Evolutionary conservation across 345 rosid genomes (phyloP), one percentile per base, ranked within the genome.

Genomic region (Pugionium dolabratum): DNA sequence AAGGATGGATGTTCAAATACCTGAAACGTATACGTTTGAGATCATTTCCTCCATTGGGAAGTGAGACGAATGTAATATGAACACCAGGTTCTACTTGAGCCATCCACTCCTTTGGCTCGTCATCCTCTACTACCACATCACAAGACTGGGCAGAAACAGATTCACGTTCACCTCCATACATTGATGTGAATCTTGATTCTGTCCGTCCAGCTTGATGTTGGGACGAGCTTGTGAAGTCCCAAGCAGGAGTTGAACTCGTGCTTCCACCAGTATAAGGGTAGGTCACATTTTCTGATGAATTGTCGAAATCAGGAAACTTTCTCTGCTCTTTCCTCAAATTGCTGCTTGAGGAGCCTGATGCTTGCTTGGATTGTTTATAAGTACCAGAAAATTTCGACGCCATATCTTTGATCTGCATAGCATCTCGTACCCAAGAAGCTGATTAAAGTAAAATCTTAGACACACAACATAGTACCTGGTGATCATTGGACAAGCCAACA

Each of bases 41-140:
- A 79, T 94, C 96, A 65, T 94, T 94, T 44, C 99, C 99, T 2
- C 97, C 99, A 39, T 66, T 80, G 9, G 97, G 96, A 29, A 90
- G 95, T 29, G 99, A 88, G 40, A 86, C 86, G 7, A 94, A 94
- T 30, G 99, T 94, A 9, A 94, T 91, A 55, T 95, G 95, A 70
- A 94, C 97, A 9, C 99, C 99, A 0, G 99, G 99, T 75, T 94
- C 99, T 9, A 94, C 99, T 78, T 91, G 99, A 34, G 99, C 97
- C 96, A 94, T 84, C 99, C 99, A 94, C 49, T 94, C 99, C 74
- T 94, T 90, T 30, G 95, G 80, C 71, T 86, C 89, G 35, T 87
- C 95, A 51, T 90, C 93, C 51, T 90, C 97, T 34, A 88, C 62
- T 28, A 86, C 87, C 34, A 85, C 82, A 65, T 88, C 97, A 48